A percentile compares a stretch with the other conserved stretches of the same genome.
These are phyloP conservation scores for Rhizopus microsporus DNA, from an alignment of 371 early-diverging fungal species.

Conservation along the genomic window DNA sequence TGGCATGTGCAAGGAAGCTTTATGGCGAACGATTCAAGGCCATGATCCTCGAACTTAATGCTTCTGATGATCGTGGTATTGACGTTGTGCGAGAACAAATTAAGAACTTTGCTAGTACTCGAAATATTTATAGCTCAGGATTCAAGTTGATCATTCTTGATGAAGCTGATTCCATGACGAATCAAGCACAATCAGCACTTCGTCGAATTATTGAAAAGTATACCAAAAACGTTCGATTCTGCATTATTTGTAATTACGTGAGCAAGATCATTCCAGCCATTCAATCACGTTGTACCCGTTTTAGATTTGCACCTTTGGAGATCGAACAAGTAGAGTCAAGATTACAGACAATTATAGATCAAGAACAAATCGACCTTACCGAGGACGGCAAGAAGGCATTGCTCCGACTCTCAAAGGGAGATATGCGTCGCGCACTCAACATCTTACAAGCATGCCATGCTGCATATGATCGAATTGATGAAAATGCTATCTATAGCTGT, in stretches of 20 bases:
- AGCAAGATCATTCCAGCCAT: constrained; percentile 98
- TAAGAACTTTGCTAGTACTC: constrained; percentile 96
- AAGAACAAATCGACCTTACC: constrained; percentile 81
- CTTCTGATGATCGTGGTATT: constrained; percentile 99
- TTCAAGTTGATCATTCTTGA: constrained; percentile 97
- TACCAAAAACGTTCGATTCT: constrained; percentile 96
- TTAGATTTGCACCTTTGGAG: constrained; percentile 94
- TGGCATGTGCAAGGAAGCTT: constrained; percentile 86
- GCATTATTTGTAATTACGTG: constrained; percentile 98
- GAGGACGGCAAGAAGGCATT: constrained; percentile 83
- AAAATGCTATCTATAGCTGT: constrained; percentile 82
- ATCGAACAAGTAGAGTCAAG: constrained; percentile 74
- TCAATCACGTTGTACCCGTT: constrained; percentile 97
- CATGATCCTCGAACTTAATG: constrained; percentile 97
- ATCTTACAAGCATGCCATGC: constrained; percentile 91
- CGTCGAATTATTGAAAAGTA: constrained; percentile 99
- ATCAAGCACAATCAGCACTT: constrained; percentile 94
- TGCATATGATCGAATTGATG: constrained; percentile 76
- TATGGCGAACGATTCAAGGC: constrained; percentile 80
- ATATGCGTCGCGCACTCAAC: constrained; percentile 97
- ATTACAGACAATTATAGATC: constrained; percentile 71
- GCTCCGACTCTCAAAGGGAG: constrained; percentile 83
- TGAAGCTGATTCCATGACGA: constrained; percentile 99
- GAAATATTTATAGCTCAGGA: constrained; percentile 81
- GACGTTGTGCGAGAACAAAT: constrained; percentile 99